Evolutionary conservation across 176 grass and related monocot species (phyloP), one percentile per base, ranked within the genome.

Genomic region (Lolium rigidum): DNA sequence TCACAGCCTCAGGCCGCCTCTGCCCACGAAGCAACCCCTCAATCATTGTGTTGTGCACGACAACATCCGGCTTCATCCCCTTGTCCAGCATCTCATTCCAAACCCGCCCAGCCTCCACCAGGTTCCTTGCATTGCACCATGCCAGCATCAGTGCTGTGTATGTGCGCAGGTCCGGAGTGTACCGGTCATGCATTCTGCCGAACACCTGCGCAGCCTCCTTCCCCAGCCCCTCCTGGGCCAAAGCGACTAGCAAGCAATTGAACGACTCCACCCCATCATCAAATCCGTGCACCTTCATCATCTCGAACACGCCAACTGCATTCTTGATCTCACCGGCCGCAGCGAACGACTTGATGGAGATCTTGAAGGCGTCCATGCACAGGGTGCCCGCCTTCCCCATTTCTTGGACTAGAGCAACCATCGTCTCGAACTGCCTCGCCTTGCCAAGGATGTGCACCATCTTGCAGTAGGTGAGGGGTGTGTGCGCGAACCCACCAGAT

Each of bases 51-150:
- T 98, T 98, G 87, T 98, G 84, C 35, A 77, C 86, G 1, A 94
- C 84, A 35, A 92, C 82, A 80, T 98, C 86, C 1, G 96, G 96
- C 59, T 88, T 88, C 46, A 95, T 82, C 79, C 91, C 90, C 70
- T 85, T 82, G 41, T 98, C 93, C 83, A 95, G 50, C 86, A 98
- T 94, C 79, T 95, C 91, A 74, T 98, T 95, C 96, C 96, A 95
- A 47, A 98, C 81, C 70, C 50, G 82, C 7, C 91, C 88, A 35
- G 93, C 96, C 79, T 91, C 91, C 5, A 92, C 88, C 59, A 98
- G 74, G 83, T 98, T 95, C 82, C 77, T 95, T 2, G 86, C 85
- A 18, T 89, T 98, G 86, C 91, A 95, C 90, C 93, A 98, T 31
- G 88, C 93, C 55, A 89, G n/a, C 48, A 98, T 58, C 4, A 98